Conservation (phyloP, 1,284 basidiomycete genomes). For the Tetrapyrgos nigripes region DNA sequence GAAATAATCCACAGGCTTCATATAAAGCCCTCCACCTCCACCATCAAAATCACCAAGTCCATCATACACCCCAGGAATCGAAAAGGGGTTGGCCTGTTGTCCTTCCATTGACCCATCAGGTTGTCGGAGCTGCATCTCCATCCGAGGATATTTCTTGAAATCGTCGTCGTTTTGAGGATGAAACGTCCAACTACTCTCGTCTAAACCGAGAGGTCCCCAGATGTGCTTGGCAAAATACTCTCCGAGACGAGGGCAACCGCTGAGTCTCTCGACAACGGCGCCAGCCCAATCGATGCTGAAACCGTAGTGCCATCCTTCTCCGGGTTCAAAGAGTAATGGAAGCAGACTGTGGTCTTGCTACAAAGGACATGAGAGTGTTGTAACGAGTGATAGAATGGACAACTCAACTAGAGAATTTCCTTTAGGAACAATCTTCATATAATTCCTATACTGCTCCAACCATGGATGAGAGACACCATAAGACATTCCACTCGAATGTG, state of each 20-base stretch:
- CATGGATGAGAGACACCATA: background rate
- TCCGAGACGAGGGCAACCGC: background rate
- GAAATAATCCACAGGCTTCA: background rate
- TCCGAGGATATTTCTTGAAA: background rate
- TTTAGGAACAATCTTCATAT: background rate
- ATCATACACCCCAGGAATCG: background rate
- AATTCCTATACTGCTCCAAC: background rate
- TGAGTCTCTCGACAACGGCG: background rate
- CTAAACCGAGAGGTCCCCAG: conserved; percentile 25
- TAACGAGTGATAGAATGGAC: background rate
- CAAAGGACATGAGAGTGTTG: background rate
- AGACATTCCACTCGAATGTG: background rate
- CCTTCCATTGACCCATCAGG: conserved; percentile 9
- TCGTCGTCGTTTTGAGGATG: background rate
- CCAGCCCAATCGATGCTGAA: background rate
- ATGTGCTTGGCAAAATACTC: conserved; percentile 23
- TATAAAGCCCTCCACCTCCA: background rate
- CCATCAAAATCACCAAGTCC: background rate
- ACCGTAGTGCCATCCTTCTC: background rate
- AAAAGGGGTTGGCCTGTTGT: background rate
- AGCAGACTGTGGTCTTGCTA: background rate
- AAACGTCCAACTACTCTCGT: background rate
- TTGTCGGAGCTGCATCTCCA: conserved; percentile 18
- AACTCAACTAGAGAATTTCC: background rate
- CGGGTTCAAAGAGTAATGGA: background rate